Evolutionary conservation across 768 basidiomycete genomes (phyloP), one percentile per base, ranked within the genome.

Genomic region (Boletellus sp.): DNA sequence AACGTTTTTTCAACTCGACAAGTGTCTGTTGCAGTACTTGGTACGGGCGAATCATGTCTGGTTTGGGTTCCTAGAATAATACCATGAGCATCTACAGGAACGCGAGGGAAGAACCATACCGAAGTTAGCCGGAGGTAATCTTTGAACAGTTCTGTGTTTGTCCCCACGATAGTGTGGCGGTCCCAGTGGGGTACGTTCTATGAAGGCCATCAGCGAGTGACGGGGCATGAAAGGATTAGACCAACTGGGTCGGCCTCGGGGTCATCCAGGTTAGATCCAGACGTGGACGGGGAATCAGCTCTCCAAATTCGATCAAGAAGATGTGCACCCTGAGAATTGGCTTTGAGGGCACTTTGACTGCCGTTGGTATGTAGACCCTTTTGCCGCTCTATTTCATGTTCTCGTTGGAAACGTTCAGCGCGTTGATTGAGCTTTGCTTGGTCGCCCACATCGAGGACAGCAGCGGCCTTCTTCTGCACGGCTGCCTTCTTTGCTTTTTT

Each of bases 181-280:
- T 99, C 96, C 96, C 96, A 99, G 65, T 94, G 86, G 46, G 93
- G 85, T 9, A 95, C 94, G 60, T 94, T 95, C 95, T 98, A 58
- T 6, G 33, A 38, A 38, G 28, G n/a, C 28, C 33, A 20, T 63
- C 16, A 28, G 51, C 41, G 49, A 42, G 42, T 32, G 35, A 56
- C 41, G 40, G 49, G 1, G 39, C 8, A 32, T 13, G 19, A 22
- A 32, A 8, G 24, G 20, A 36, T 20, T 32, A 43, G 42, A 75
- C 85, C 37, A 61, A 90, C 87, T 51, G 84, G 80, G 64, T 85
- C 80, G 48, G 76, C 82, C 64, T 86, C 87, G 16, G 86, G 85
- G 55, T 88, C 85, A 61, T 87, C 87, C 33, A 61, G 68, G 55
- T 73, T 70, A 45, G 59, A 51, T 45, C 69, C 75, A 55, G 66